phyloP scores from a whole-genome alignment of 2,329 filamentous ascomycete genomes.

The Talaromyces sp. region DNA sequence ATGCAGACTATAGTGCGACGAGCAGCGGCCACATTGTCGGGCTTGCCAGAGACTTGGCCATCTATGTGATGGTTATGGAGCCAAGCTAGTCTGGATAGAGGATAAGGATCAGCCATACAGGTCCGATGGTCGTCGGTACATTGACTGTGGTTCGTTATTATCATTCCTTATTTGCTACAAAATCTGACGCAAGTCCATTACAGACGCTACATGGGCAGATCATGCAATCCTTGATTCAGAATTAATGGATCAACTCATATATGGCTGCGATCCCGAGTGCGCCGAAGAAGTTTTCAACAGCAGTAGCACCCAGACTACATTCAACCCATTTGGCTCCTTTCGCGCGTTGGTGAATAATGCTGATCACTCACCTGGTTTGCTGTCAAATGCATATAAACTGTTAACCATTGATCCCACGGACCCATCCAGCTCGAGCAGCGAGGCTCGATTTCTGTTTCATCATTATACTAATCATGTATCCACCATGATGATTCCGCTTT shows the following conservation, averaged over 20 bases:
- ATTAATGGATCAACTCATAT: constrained; percentile 1
- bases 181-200: background rate
- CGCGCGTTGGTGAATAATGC: background rate
- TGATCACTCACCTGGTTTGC: background rate
- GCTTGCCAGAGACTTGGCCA: background rate
- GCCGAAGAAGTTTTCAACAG: background rate
- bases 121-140: constrained; percentile 1
- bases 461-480: constrained; percentile 17
- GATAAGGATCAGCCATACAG: background rate
- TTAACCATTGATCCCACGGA: background rate
- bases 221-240: constrained; percentile 1
- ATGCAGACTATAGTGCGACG: background rate
- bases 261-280: background rate
- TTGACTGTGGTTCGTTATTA: background rate
- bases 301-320: background rate
- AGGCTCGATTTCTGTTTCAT: constrained; percentile 17
- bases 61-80: background rate
- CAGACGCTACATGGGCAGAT: background rate
- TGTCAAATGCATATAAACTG: background rate
- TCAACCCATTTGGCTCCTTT: background rate
- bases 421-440: constrained; percentile 6
- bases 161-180: background rate
- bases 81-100: constrained; percentile 1
- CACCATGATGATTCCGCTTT: constrained; percentile 18
- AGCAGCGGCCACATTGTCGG: constrained; percentile 1